A percentile compares a stretch with the other conserved stretches of the same genome.
These are phyloP conservation scores for Hypoxylon intermedium DNA, from an alignment of 495 filamentous ascomycete species.

Conservation along the genomic window DNA sequence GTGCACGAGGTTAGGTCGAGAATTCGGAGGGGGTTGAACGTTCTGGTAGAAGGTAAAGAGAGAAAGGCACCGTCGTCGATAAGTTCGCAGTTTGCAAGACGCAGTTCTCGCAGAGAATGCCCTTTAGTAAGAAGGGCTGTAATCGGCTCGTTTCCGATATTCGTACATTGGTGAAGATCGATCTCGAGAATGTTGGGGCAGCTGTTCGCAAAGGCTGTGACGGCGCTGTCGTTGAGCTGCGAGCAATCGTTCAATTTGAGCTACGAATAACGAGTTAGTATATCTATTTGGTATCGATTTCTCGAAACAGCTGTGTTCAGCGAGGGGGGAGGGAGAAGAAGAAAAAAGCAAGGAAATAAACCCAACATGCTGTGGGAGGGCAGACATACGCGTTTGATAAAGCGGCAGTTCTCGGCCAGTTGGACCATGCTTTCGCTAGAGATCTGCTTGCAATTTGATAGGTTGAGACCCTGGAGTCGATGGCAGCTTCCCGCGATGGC, in stretches of 20 bases:
- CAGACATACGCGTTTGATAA: conserved; percentile 80
- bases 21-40: conserved; percentile 86
- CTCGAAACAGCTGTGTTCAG: conserved; percentile 38
- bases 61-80: conserved; percentile 88
- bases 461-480: conserved; percentile 90
- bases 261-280: no score
- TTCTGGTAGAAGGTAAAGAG: conserved; percentile 70
- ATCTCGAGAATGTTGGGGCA: conserved; percentile 95
- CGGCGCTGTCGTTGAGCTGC: conserved; percentile 77
- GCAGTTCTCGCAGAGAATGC: conserved; percentile 83
- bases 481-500: conserved; percentile 82
- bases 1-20: conserved; percentile 90
- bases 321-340: no score
- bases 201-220: conserved; percentile 83
- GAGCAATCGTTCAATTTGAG: conserved; percentile 92
- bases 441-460: conserved; percentile 83
- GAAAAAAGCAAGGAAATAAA: not conserved
- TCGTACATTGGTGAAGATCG: conserved; percentile 85
- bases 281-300: conserved; percentile 35
- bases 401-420: conserved; percentile 83
- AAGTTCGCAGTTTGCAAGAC: conserved; percentile 80
- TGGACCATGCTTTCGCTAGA: conserved; percentile 83
- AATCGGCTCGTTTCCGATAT: conserved; percentile 80
- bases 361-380: not conserved
- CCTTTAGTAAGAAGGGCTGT: conserved; percentile 77